phyloP scores from a whole-genome alignment of 192 early-diverging fungal genomes.

The Haplosporangium gracile region DNA sequence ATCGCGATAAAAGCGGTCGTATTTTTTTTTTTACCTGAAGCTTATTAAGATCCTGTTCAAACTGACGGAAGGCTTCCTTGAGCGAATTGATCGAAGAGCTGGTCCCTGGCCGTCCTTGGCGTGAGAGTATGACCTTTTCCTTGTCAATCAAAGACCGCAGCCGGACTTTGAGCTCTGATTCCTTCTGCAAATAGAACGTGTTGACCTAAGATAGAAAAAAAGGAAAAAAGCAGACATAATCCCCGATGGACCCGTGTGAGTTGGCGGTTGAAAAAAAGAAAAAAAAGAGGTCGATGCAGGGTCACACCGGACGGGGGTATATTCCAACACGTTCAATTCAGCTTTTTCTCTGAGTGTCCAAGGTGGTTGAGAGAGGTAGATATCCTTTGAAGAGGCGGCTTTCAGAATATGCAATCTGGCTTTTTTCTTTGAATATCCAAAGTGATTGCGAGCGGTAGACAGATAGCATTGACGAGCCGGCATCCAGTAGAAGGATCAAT shows the following conservation, averaged over 20 bases:
- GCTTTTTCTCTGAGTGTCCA: too few relatives aligned
- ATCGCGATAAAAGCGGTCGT: background rate
- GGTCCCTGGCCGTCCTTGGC: conserved; percentile 64
- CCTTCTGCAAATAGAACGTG: conserved; percentile 96
- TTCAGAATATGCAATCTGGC: too few relatives aligned
- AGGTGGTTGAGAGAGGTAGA: too few relatives aligned
- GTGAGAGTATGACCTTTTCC: conserved; percentile 71
- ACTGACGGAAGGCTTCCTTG: conserved; percentile 91
- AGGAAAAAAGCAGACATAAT: background rate
- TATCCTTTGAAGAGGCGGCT: too few relatives aligned
- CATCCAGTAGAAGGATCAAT: background rate
- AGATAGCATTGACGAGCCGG: background rate
- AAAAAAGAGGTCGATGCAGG: conserved; percentile 11
- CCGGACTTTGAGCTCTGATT: conserved; percentile 92
- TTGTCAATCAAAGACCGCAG: conserved; percentile 87
- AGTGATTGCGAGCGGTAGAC: background rate
- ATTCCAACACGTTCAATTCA: background rate
- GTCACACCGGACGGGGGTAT: background rate
- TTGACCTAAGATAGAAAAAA: conserved; percentile 77
- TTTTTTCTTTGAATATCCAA: too few relatives aligned
- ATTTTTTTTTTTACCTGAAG: conserved; percentile 78
- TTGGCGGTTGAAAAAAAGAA: conserved; percentile 15
- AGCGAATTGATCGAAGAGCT: conserved; percentile 78
- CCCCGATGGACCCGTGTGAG: conserved; percentile 5
- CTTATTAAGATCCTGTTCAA: conserved; percentile 94